A percentile compares a stretch with the other conserved stretches of the same genome.
phyloP scores from a whole-genome alignment of 805 yeast species.

The Nakazawaea ambrosiae region DNA sequence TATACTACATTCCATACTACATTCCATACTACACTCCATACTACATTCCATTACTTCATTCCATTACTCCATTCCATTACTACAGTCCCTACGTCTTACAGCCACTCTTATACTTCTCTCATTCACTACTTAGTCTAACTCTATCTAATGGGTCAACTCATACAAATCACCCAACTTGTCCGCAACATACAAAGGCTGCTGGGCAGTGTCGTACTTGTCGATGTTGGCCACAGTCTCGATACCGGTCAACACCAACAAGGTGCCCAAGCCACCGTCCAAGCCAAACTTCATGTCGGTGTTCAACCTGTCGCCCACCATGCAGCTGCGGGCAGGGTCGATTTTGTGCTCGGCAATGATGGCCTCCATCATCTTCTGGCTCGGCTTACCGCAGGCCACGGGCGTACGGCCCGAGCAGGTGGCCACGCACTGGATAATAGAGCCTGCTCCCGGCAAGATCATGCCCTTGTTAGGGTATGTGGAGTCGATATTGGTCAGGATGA shows the following conservation, averaged over 20 bases:
- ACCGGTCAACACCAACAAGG: conserved; percentile 85
- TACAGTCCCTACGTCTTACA: too few species aligned
- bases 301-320: conserved; percentile 94
- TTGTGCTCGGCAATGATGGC: conserved; percentile 66
- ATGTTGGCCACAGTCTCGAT: conserved; percentile 73
- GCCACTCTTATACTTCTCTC: too few species aligned
- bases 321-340: conserved; percentile 50
- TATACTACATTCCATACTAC: too few species aligned
- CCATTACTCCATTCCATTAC: too few species aligned
- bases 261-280: conserved; percentile 75
- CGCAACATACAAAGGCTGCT: conserved; percentile 63
- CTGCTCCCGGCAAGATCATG: conserved; percentile 87
- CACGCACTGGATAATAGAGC: conserved; percentile 76
- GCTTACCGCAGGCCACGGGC: conserved; percentile 93
- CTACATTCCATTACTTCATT: too few species aligned
- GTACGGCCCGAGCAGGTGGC: conserved; percentile 69
- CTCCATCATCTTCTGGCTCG: conserved; percentile 83
- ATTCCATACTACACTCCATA: too few species aligned
- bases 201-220: conserved; percentile 27
- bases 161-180: conserved; percentile 71
- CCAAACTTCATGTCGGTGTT: conserved; percentile 96
- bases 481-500: conserved; percentile 91
- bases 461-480: conserved; percentile 92
- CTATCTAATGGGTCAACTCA: conserved; percentile 31
- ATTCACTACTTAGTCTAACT: too few species aligned